Evolutionary conservation across 2,329 filamentous ascomycete genomes (phyloP), one percentile per base, ranked within the genome.

Genomic region (Colletotrichum falcatum): DNA sequence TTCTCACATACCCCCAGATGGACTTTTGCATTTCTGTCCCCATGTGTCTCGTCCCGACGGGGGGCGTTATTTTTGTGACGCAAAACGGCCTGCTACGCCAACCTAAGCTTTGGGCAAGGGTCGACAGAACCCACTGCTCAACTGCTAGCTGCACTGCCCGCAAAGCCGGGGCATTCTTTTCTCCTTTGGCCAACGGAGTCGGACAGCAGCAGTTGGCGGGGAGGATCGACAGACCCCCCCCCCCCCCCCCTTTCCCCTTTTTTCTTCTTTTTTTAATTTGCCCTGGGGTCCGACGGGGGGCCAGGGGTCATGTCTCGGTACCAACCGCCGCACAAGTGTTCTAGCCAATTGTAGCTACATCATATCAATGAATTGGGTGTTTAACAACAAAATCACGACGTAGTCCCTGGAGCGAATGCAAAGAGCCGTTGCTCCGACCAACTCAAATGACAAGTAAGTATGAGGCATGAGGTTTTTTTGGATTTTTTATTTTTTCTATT

Each of bases 71-170:
- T 71, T 68, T 63, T 63, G 68, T 63, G 64, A 58, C 54, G 68
- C 58, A 68, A 62, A 55, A 42, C 62, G 49, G n/a, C 58, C 55
- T 54, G 66, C 62, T 65, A 61, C 66, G 62, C 61, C 54, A 61
- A 33, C n/a, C n/a, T n/a, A 42, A 65, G 58, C 65, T 65, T 53
- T 53, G 61, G 64, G 58, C 64, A 62, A 39, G 51, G 26, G 33
- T 37, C 26, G 30, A 9, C 26, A 30, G 33, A 54, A 28, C 48
- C 48, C 48, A 26, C 35, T 30, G 12, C 14, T 42, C 8, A 35
- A 39, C n/a, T 33, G 46, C 46, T 53, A 44, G 48, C 60, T 42
- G 48, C 60, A 62, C 51, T 56, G 61, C 37, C 51, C 39, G 59
- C 59, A 51, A 51, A 39, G 33, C 33, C 23, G 44, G 44, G 44